These are phyloP conservation scores for Phialophora chinensis DNA, from an alignment of 2,329 filamentous ascomycete species.

Conservation along the genomic window DNA sequence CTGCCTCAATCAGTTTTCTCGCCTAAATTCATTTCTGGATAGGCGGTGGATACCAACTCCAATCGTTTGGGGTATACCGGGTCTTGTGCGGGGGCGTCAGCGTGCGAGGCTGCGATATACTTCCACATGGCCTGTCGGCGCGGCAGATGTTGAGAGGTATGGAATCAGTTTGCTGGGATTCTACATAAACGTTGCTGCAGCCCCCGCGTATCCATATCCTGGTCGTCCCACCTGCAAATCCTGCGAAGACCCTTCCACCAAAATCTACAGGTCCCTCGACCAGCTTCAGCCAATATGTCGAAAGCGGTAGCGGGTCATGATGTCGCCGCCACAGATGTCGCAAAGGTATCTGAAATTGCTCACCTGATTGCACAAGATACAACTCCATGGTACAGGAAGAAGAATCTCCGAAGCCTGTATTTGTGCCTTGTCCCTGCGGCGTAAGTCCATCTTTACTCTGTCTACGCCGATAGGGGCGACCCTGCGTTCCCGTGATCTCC, in stretches of 20 bases:
- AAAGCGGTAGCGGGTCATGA: constrained; percentile 28
- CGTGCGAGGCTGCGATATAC: constrained; percentile 13
- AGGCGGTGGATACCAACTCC: constrained; percentile 1
- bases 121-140: background rate
- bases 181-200: constrained; percentile 11
- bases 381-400: constrained; percentile 63
- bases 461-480: background rate
- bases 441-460: constrained; percentile 10
- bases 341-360: constrained; percentile 29
- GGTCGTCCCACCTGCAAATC: background rate
- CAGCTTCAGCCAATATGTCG: constrained; percentile 23
- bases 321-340: constrained; percentile 30
- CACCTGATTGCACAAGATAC: constrained; percentile 43
- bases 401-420: constrained; percentile 63
- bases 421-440: constrained; percentile 64
- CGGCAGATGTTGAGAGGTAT: constrained; percentile 14
- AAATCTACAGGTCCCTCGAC: background rate
- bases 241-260: background rate
- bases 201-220: background rate
- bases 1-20: constrained; percentile 28
- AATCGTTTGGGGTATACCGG: constrained; percentile 7
- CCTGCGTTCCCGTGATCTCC: background rate
- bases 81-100: constrained; percentile 6
- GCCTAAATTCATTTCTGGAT: constrained; percentile 28
- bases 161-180: background rate